Evolutionary conservation across 805 yeast genomes (phyloP).

Genomic region (Metschnikowia aberdeeniae): DNA sequence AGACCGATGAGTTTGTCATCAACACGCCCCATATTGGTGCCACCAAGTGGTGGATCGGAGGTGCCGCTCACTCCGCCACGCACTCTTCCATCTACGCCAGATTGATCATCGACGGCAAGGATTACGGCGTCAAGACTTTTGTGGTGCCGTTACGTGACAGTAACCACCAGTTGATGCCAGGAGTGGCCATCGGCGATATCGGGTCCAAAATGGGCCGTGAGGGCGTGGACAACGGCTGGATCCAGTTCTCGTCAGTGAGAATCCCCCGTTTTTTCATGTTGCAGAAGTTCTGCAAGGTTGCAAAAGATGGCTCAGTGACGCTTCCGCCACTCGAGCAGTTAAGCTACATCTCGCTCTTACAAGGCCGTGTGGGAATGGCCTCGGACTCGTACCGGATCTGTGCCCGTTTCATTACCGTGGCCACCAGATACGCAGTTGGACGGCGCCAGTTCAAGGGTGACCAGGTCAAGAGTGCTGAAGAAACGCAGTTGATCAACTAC

Average conservation of each 20-base stretch:
- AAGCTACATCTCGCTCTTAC: constrained; percentile 40
- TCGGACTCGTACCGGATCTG: constrained; percentile 40
- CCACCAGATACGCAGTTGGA: constrained; percentile 43
- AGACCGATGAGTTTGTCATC: constrained; percentile 39
- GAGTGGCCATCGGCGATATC: constrained; percentile 43
- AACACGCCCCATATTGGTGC: constrained; percentile 48
- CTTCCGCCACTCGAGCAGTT: constrained; percentile 46
- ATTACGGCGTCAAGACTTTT: constrained; percentile 45
- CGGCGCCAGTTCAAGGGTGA: constrained; percentile 42
- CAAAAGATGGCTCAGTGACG: constrained; percentile 36
- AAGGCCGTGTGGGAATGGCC: constrained; percentile 45
- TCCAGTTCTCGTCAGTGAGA: constrained; percentile 41
- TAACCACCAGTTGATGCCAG: constrained; percentile 40
- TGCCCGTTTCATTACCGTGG: constrained; percentile 41
- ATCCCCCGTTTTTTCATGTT: constrained; percentile 45
- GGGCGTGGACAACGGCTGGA: constrained; percentile 48
- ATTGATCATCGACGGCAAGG: constrained; percentile 41
- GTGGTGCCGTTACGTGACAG: constrained; percentile 45
- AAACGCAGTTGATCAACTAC: constrained; percentile 41
- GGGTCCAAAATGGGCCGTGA: constrained; percentile 49
- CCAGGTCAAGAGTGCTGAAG: constrained; percentile 14
- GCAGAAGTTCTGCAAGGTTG: constrained; percentile 41
- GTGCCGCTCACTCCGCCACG: constrained; percentile 47
- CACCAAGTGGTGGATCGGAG: constrained; percentile 50
- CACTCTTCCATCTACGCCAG: constrained; percentile 41